Percentiles rank a stretch among this genome's conserved stretches.
Evolutionary conservation across 805 yeast genomes (phyloP).

Genomic region (Teunomyces atbi): DNA sequence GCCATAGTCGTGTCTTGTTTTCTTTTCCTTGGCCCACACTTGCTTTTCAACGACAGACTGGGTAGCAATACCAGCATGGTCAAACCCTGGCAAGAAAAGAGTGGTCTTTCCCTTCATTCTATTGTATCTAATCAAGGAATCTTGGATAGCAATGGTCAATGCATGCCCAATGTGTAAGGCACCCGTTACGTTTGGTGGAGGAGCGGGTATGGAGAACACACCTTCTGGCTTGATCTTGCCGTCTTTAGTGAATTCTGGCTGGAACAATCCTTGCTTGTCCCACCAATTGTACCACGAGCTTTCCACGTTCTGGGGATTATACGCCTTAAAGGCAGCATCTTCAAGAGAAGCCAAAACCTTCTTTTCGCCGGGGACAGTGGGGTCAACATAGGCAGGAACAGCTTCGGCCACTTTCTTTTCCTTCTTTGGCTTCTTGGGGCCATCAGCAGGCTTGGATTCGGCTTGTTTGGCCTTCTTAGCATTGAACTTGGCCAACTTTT

Average conservation of each 20-base stretch:
- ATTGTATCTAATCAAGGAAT: constrained; percentile 85
- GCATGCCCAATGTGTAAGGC: constrained; percentile 99
- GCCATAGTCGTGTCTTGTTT: constrained; percentile 93
- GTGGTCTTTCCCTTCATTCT: constrained; percentile 97
- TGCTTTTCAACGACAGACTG: constrained; percentile 98
- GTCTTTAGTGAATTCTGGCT: constrained; percentile 75
- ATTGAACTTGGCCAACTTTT: constrained; percentile 79
- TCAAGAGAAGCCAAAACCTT: constrained; percentile 83
- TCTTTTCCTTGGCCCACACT: constrained; percentile 81
- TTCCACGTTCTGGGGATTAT: constrained; percentile 89
- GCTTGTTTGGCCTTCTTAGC: constrained; percentile 73
- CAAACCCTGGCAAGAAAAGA: constrained; percentile 92
- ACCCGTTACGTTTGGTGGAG: constrained; percentile 99
- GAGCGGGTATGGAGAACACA: constrained; percentile 89
- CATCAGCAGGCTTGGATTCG: constrained; percentile 41
- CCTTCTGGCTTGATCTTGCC: constrained; percentile 84
- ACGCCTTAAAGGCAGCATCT: constrained; percentile 91
- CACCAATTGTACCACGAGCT: constrained; percentile 99
- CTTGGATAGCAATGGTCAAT: constrained; percentile 91
- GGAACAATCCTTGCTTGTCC: constrained; percentile 82
- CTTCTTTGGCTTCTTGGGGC: constrained; percentile 61
- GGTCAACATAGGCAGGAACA: constrained; percentile 81
- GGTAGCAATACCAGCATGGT: constrained; percentile 98
- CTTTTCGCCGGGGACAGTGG: constrained; percentile 86
- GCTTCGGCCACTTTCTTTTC: constrained; percentile 69